A percentile compares a stretch with the other conserved stretches of the same genome.
These are phyloP conservation scores for Dichotomocladium elegans DNA, from an alignment of 371 early-diverging fungal species.

Conservation along the genomic window DNA sequence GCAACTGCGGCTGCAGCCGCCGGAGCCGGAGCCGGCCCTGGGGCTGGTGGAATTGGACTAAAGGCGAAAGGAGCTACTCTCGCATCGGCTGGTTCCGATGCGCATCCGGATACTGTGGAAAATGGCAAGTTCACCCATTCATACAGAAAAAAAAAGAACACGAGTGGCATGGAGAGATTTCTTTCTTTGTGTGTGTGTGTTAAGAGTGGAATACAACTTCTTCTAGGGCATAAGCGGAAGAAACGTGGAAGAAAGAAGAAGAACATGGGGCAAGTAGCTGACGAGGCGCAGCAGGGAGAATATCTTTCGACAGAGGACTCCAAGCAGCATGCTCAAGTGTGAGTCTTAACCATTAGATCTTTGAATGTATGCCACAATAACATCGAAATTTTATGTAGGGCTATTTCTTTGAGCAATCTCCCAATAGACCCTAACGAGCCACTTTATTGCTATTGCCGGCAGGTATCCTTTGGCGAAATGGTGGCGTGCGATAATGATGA, in stretches of 20 bases:
- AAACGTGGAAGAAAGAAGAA: conserved; percentile 13
- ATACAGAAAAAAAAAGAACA: too few species aligned
- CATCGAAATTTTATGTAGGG: conserved; percentile 14
- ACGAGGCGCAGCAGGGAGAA: conserved; percentile 10
- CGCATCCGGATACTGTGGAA: not conserved
- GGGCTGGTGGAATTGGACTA: too few species aligned
- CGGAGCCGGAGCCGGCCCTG: too few species aligned
- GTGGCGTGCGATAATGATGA: conserved; percentile 93
- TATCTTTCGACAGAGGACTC: conserved; percentile 29
- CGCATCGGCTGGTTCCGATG: not conserved
- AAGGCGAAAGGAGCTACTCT: too few species aligned
- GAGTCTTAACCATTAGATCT: conserved; percentile 5
- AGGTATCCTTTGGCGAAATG: conserved; percentile 97
- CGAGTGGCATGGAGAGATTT: too few species aligned
- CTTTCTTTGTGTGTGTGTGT: not conserved
- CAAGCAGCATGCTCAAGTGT: conserved; percentile 36
- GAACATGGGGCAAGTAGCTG: conserved; percentile 4
- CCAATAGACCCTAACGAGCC: conserved; percentile 96
- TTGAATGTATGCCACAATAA: not conserved
- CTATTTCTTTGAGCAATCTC: conserved; percentile 55
- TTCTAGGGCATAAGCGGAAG: not conserved
- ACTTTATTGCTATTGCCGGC: conserved; percentile 89
- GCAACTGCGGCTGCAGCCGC: conserved; percentile 16
- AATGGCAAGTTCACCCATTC: not conserved
- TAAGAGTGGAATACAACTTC: not conserved